Conservation (phyloP, 2,329 filamentous ascomycete genomes). For the Epicoccum nigrum region DNA sequence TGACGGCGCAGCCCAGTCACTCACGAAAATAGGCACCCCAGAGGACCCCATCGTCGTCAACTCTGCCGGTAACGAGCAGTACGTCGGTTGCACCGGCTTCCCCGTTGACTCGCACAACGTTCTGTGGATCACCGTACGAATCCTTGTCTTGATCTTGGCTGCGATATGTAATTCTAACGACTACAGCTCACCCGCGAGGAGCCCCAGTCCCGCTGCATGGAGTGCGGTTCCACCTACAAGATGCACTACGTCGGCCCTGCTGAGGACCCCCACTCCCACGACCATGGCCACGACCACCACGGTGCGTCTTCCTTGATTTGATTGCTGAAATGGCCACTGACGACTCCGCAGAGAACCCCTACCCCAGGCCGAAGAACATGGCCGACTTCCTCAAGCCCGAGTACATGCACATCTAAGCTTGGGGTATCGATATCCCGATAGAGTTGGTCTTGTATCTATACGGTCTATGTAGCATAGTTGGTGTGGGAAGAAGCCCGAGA, state of each 20-base stretch:
- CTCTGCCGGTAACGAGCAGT: conserved; percentile 95
- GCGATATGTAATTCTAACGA: conserved; percentile 4
- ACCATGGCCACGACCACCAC: conserved; percentile 54
- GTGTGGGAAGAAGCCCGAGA: conserved; percentile 24
- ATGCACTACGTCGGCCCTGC: conserved; percentile 92
- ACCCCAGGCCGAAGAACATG: conserved; percentile 85
- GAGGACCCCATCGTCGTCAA: conserved; percentile 86
- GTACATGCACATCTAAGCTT: conserved; percentile 72
- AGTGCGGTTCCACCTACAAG: conserved; percentile 97
- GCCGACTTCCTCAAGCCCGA: conserved; percentile 94
- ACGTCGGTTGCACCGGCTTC: conserved; percentile 91
- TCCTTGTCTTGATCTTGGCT: too few species aligned
- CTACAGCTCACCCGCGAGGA: conserved; percentile 81
- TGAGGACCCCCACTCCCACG: conserved; percentile 71
- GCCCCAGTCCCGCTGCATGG: conserved; percentile 91
- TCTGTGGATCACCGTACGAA: conserved; percentile 83
- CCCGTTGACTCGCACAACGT: conserved; percentile 91
- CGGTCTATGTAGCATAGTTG: conserved; percentile 45
- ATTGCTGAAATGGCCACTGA: neutral
- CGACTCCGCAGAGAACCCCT: conserved; percentile 52
- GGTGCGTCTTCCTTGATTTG: conserved; percentile 16
- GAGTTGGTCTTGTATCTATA: conserved; percentile 39
- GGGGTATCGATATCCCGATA: conserved; percentile 13
- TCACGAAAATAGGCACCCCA: conserved; percentile 70
- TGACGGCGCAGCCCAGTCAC: too few species aligned